phyloP scores from a whole-genome alignment of 1,284 basidiomycete genomes.

The Fomitopsis betulina region DNA sequence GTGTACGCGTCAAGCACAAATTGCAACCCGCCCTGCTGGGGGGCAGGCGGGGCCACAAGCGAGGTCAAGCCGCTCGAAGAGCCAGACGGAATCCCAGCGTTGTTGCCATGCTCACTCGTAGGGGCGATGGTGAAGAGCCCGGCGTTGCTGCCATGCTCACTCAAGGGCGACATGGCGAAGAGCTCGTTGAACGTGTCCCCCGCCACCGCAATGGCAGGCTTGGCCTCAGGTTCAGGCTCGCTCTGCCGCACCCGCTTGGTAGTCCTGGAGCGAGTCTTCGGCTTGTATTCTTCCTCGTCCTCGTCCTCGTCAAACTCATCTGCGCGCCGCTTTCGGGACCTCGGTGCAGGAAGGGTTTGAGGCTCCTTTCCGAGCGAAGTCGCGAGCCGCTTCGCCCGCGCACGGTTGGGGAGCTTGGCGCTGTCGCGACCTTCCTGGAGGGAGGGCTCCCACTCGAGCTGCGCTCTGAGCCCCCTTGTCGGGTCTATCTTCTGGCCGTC shows the following conservation, averaged over 20 bases:
- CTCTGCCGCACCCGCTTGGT: neutral
- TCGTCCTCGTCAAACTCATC: neutral
- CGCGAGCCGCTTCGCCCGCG: neutral
- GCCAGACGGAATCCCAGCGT: too few relatives aligned
- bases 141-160: neutral
- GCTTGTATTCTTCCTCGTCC: neutral
- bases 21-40: too few relatives aligned
- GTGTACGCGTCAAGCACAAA: too few relatives aligned
- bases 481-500: neutral
- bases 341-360: neutral
- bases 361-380: neutral
- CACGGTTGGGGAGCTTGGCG: neutral
- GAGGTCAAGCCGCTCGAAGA: too few relatives aligned
- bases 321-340: neutral
- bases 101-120: too few relatives aligned
- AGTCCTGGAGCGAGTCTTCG: neutral
- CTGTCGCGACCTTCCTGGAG: neutral
- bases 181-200: neutral
- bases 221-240: neutral
- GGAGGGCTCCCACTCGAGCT: neutral
- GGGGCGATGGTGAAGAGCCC: neutral
- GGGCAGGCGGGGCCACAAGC: too few relatives aligned
- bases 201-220: neutral
- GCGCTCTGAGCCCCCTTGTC: neutral
- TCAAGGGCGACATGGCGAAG: neutral